phyloP scores from a whole-genome alignment of 2,329 filamentous ascomycete genomes.

The Xylariaceae sp. region DNA sequence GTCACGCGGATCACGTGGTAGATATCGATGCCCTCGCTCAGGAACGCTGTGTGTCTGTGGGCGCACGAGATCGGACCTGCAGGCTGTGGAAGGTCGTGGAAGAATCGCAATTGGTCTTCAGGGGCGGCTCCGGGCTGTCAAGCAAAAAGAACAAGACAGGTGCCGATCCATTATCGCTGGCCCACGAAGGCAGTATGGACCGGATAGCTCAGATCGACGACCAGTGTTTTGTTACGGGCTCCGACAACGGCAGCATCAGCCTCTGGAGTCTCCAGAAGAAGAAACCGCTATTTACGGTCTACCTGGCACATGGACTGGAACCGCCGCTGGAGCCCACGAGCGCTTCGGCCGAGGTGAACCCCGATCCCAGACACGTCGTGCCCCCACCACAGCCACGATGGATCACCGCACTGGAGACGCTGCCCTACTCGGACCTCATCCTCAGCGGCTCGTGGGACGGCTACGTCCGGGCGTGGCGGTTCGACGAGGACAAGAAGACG shows the following conservation, averaged over 20 bases:
- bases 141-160: constrained; percentile 43
- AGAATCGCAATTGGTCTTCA: constrained; percentile 91
- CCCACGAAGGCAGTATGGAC: constrained; percentile 81
- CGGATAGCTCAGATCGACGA: constrained; percentile 84
- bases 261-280: constrained; percentile 88
- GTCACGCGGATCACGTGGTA: constrained; percentile 85
- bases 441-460: constrained; percentile 95
- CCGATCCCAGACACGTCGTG: constrained; percentile 48
- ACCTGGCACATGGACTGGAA: constrained; percentile 80
- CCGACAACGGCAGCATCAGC: constrained; percentile 79
- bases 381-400: constrained; percentile 65
- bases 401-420: constrained; percentile 79
- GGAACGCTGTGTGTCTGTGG: constrained; percentile 86
- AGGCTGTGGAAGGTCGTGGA: constrained; percentile 94
- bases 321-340: constrained; percentile 58
- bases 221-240: constrained; percentile 84
- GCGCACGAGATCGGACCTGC: constrained; percentile 83
- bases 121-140: constrained; percentile 59
- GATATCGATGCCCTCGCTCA: constrained; percentile 76
- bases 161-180: constrained; percentile 44
- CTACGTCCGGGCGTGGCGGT: constrained; percentile 73
- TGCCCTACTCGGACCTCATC: constrained; percentile 86
- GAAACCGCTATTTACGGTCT: constrained; percentile 77
- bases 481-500: constrained; percentile 74
- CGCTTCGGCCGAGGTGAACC: constrained; percentile 64